A percentile compares a stretch with the other conserved stretches of the same genome.
These are phyloP conservation scores for Apiotrichum laibachii DNA, from an alignment of 1,284 basidiomycete genomes.

Conservation along the genomic window DNA sequence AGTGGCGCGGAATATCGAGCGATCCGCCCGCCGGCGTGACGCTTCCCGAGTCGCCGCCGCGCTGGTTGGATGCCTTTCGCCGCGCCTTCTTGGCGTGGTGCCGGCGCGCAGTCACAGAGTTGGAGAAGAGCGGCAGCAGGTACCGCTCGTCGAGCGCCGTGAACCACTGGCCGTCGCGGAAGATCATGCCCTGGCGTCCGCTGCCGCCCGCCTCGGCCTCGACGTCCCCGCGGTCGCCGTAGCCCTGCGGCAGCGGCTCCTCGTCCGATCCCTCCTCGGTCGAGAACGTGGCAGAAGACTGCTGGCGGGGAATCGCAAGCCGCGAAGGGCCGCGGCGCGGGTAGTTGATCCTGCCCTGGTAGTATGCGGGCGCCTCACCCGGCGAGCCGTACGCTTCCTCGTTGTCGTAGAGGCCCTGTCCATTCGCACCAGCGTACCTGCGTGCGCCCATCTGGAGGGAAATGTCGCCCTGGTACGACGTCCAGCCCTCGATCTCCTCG, in stretches of 20 bases:
- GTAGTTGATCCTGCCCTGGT: conserved; percentile 9
- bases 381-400: conserved; percentile 20
- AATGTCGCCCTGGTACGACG: conserved; percentile 38
- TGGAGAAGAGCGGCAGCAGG: conserved; percentile 89
- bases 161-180: conserved; percentile 81
- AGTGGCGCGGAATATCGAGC: conserved; percentile 29
- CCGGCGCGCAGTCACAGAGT: conserved; percentile 81
- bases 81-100: conserved; percentile 75
- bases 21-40: conserved; percentile 31
- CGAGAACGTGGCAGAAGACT: conserved; percentile 44
- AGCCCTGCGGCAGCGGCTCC: conserved; percentile 64
- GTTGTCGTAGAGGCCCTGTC: conserved; percentile 39
- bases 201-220: conserved; percentile 17
- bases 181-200: conserved; percentile 48
- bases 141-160: conserved; percentile 92
- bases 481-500: conserved; percentile 63
- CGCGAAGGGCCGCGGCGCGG: not conserved
- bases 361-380: conserved; percentile 34
- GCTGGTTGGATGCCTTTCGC: conserved; percentile 26
- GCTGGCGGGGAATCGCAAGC: conserved; percentile 5
- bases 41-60: conserved; percentile 31
- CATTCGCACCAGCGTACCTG: conserved; percentile 45
- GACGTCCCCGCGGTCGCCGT: conserved; percentile 57
- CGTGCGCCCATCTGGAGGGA: conserved; percentile 41
- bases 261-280: conserved; percentile 62